A percentile compares a stretch with the other conserved stretches of the same genome.
Evolutionary conservation across 2,329 filamentous ascomycete species (phyloP).

Genomic region (Claviceps lovelessii): DNA sequence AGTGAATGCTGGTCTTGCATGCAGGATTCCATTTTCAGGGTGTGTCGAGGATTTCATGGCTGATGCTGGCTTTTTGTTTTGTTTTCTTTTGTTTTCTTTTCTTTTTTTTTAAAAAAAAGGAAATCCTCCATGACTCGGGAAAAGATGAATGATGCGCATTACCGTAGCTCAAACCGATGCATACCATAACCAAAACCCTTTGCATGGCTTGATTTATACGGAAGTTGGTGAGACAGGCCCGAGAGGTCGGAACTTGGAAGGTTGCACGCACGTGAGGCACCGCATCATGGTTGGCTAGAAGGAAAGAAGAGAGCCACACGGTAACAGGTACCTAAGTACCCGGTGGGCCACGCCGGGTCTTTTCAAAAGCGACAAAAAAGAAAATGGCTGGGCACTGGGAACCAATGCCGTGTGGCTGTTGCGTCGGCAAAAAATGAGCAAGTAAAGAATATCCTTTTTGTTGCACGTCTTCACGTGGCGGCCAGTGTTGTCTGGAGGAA

Average conservation of each 20-base stretch:
- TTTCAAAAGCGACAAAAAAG: too few relatives aligned
- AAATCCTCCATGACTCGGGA: background rate
- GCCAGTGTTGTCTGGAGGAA: background rate
- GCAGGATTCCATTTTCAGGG: background rate
- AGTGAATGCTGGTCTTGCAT: background rate
- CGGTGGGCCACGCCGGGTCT: too few relatives aligned
- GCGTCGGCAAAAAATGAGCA: too few relatives aligned
- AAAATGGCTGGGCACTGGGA: too few relatives aligned
- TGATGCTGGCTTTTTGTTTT: too few relatives aligned
- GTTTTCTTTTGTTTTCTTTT: too few relatives aligned
- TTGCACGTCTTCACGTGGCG: background rate
- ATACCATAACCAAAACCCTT: background rate
- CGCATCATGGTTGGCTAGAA: background rate
- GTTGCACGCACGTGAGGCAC: background rate
- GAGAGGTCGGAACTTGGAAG: background rate
- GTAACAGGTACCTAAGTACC: background rate
- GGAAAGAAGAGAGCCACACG: background rate
- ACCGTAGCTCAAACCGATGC: slow-evolving; percentile 1
- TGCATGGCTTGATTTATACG: slow-evolving; percentile 1
- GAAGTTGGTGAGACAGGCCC: background rate
- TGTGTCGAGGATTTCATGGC: background rate
- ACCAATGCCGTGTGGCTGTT: too few relatives aligned
- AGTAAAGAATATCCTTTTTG: background rate
- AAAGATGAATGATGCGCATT: background rate
- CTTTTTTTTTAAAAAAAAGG: too few relatives aligned